phyloP scores from a whole-genome alignment of 2,329 filamentous ascomycete genomes.

The Pestalotiopsis fici region DNA sequence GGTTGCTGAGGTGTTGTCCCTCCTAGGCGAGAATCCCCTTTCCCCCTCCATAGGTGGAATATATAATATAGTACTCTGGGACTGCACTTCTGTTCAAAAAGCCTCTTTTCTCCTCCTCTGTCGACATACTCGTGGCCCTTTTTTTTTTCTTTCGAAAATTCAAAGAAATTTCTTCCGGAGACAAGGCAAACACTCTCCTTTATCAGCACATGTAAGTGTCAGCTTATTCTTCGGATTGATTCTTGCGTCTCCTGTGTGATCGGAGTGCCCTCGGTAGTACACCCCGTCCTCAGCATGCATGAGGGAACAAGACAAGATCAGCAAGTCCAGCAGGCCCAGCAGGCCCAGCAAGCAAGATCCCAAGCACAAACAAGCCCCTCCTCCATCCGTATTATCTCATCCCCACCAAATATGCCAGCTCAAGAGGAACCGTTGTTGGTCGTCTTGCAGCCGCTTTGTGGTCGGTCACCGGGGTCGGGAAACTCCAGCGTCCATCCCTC shows the following conservation, averaged over 20 bases:
- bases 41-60: neutral
- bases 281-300: neutral
- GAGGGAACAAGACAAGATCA: neutral
- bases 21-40: neutral
- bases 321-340: neutral
- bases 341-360: no score
- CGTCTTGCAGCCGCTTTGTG: neutral
- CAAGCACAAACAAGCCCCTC: neutral
- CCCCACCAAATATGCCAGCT: neutral
- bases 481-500: neutral
- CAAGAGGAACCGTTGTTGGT: neutral
- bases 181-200: neutral
- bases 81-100: neutral
- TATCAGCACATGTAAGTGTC: neutral
- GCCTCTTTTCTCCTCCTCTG: neutral
- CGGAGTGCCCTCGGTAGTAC: neutral
- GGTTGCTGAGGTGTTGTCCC: neutral
- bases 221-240: neutral
- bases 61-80: neutral
- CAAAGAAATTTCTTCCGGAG: neutral
- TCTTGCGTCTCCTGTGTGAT: neutral
- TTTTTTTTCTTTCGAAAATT: neutral
- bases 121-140: neutral
- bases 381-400: neutral
- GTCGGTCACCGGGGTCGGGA: neutral